Conservation (phyloP, 2,329 filamentous ascomycete species). For the Sporothrix variecibatus region DNA sequence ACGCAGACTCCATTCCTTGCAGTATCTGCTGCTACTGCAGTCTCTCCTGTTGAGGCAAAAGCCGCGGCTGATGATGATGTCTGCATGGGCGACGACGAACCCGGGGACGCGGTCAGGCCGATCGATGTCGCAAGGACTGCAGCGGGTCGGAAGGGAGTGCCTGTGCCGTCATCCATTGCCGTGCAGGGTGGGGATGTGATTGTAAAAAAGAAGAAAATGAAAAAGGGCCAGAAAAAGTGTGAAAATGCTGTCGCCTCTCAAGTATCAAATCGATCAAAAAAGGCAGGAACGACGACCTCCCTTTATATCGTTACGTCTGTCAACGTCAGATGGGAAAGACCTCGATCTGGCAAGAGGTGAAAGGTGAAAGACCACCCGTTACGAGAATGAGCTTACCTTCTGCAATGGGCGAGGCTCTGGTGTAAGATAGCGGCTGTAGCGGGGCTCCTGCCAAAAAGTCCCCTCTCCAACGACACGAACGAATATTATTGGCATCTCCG, state of each 20-base stretch:
- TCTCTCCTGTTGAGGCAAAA: neutral
- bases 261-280: neutral
- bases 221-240: neutral
- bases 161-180: conserved; percentile 28
- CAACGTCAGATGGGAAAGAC: neutral
- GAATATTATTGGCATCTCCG: neutral
- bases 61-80: neutral
- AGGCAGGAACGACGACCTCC: neutral
- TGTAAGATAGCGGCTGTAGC: conserved; percentile 21
- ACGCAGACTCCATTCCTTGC: conserved; percentile 66
- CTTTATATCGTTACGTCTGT: neutral
- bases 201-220: neutral
- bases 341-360: neutral
- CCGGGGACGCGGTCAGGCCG: conserved; percentile 9
- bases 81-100: conserved; percentile 13
- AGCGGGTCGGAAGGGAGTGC: conserved; percentile 25
- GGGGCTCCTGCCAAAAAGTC: neutral
- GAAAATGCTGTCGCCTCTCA: neutral
- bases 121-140: conserved; percentile 9
- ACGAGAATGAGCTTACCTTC: neutral
- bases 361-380: neutral
- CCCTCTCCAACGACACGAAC: neutral
- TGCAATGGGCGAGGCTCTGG: conserved; percentile 9
- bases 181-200: neutral
- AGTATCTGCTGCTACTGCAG: neutral